Evolutionary conservation across 2,329 filamentous ascomycete species (phyloP), one percentile per base, ranked within the genome.

Genomic region (Fusarium napiforme): DNA sequence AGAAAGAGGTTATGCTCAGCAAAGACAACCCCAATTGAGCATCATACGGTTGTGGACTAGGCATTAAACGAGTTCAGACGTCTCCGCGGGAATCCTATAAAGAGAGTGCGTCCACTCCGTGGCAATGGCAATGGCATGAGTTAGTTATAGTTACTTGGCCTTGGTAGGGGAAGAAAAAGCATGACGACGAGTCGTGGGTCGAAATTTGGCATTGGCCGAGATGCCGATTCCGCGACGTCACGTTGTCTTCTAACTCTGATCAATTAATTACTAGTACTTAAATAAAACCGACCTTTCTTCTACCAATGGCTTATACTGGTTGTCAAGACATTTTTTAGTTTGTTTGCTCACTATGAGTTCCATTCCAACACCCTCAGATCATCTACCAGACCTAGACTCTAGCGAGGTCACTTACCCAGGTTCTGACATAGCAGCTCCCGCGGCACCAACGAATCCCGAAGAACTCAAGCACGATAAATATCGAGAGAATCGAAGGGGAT

Each of bases 31-130:
- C 53, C 36, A 69, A 64, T 49, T 43, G 59, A 59, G 32, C 65
- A 55, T 69, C 59, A 59, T 42, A 43, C 34, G 53, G 49, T 69
- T 52, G 26, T 42, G 46, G 62, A 47, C 34, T 60, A 50, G 28
- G 32, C 34, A 64, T 69, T 59, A 34, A 34, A 58, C 65, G 32
- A 58, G 39, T 58, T 59, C 11, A 28, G 5, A 47, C 57, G 32
- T 71, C 57, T 68, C 68, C 62, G 69, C 68, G 63, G 69, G 43
- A 42, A 42, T 45, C 23, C 28, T 57, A 57, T 56, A 67, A 63
- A 71, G 40, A 43, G 52, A 55, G 26, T 47, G 28, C 30, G 16
- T 50, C 36, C 26, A 68, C n/a, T 28, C 9, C 16, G 8, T 37
- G 40, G 23, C 32, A 60, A 66, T 59, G 52, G 26, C 39, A 67